These are phyloP conservation scores for Pseudocercospora vitis DNA, from an alignment of 2,329 filamentous ascomycete species.

Conservation along the genomic window DNA sequence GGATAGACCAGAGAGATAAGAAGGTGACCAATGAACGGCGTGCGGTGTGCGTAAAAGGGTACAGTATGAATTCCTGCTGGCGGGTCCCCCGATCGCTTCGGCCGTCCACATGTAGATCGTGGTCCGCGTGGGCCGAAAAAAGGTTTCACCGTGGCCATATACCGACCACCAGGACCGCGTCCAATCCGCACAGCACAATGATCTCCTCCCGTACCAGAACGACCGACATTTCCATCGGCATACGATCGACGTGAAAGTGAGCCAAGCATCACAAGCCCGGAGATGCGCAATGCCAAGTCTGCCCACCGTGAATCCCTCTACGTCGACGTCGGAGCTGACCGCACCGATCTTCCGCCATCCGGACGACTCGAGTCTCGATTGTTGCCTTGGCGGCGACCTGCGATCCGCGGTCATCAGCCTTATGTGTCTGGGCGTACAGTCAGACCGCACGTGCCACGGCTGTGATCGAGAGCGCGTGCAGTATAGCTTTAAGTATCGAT, in stretches of 20 bases:
- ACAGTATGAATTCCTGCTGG: neutral
- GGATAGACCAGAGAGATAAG: slow-evolving; percentile 2
- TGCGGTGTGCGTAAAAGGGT: neutral
- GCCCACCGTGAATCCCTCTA: too few species aligned
- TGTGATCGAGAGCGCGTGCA: too few species aligned
- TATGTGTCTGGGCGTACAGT: neutral
- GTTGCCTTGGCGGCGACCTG: neutral
- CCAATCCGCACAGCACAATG: neutral
- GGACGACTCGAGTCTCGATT: neutral
- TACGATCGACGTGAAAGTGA: too few species aligned
- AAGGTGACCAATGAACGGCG: neutral
- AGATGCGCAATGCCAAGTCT: too few species aligned
- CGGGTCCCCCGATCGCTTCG: neutral
- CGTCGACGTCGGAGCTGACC: slow-evolving; percentile 1
- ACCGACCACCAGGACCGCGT: neutral
- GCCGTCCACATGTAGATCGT: neutral
- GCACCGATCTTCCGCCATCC: neutral
- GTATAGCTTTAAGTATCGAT: too few species aligned
- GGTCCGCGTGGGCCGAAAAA: neutral
- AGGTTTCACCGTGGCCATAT: too few species aligned
- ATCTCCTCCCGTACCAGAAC: too few species aligned
- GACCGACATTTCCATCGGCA: too few species aligned
- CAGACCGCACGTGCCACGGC: neutral
- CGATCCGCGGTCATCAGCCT: neutral
- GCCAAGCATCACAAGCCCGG: too few species aligned